Conservation (phyloP, 129 eudicot genomes). For the Sambucus nigra region DNA sequence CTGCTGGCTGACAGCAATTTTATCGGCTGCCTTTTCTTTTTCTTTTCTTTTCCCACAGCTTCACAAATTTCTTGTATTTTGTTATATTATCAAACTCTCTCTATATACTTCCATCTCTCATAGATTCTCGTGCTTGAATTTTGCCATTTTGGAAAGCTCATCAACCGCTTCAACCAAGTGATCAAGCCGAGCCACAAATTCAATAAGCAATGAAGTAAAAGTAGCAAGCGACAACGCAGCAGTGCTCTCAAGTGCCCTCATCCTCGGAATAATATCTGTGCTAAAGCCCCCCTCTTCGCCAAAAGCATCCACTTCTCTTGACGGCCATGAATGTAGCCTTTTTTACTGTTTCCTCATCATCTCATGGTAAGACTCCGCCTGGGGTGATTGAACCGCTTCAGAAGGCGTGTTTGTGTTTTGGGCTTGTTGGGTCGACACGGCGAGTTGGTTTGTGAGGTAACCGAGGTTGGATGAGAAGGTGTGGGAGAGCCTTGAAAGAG, state of each 20-base stretch:
- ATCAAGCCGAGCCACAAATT: conserved; percentile 79
- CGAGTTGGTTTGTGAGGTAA: conserved; percentile 18
- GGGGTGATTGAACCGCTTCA: neutral
- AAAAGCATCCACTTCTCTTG: conserved; percentile 34
- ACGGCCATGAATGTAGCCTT: conserved; percentile 51
- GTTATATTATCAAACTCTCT: conserved; percentile 3
- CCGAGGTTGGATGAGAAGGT: conserved; percentile 20
- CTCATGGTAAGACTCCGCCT: conserved; percentile 26
- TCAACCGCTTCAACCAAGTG: conserved; percentile 79
- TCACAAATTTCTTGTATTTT: conserved; percentile 12
- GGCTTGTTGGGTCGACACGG: conserved; percentile 18
- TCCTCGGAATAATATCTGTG: conserved; percentile 22
- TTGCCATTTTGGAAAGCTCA: conserved; percentile 55
- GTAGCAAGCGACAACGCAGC: conserved; percentile 51
- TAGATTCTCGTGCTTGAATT: conserved; percentile 33
- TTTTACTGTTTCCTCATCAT: conserved; percentile 47
- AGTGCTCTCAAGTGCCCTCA: conserved; percentile 48
- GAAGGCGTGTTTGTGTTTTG: conserved; percentile 10
- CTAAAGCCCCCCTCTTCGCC: conserved; percentile 26
- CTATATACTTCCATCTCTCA: conserved; percentile 9
- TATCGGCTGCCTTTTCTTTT: neutral
- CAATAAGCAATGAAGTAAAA: conserved; percentile 60
- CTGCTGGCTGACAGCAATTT: neutral
- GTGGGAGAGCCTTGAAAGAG: conserved; percentile 15
- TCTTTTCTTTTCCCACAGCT: conserved; percentile 1